Evolutionary conservation across 75 land plant genomes (phyloP), one percentile per base, ranked within the genome.

Genomic region (Chamaecyparis obtusa): DNA sequence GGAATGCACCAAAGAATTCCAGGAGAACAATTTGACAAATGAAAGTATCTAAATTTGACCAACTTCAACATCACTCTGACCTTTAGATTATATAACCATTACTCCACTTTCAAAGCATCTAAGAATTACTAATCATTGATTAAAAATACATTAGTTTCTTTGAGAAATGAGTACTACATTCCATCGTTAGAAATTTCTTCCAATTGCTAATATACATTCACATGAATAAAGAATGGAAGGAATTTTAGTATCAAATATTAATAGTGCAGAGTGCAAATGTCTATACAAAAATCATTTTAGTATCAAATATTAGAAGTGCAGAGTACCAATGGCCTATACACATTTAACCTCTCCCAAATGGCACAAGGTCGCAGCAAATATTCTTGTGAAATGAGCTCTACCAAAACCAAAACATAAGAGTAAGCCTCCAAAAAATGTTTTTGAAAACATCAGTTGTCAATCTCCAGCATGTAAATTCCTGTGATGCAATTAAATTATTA

Each of bases 51-150:
- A 4, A 55, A 55, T 30, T 21, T 13, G 13, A 85, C 43, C 41
- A 56, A 98, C 99, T 98, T 98, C 99, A 39, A 94, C 97, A 88
- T 98, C 99, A 87, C 96, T 95, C 84, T 94, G 93, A 33, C 93
- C 55, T 87, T 96, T 96, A 37, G 87, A 94, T 90, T 98, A 98
- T 71, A 98, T 95, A 80, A 96, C 97, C 93, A 92, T 92, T 82
- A 96, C 99, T 87, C 99, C 99, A 91, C 99, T 96, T 86, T 98
- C 99, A 87, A 98, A 98, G 76, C 89, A 91, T 78, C 99, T 91
- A 84, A 96, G 91, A 91, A 92, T 95, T 41, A 96, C 95, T 19
- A 96, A 96, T 74, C 99, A 94, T 72, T 44, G 3, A 84, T 46
- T 69, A 88, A 60, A 57, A 37, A n/a, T 36, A 11, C 7, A 86